Percentiles rank a stretch among this genome's conserved stretches.
Conservation (phyloP, 495 filamentous ascomycete species). For the Penicillium psychrofluorescens region DNA sequence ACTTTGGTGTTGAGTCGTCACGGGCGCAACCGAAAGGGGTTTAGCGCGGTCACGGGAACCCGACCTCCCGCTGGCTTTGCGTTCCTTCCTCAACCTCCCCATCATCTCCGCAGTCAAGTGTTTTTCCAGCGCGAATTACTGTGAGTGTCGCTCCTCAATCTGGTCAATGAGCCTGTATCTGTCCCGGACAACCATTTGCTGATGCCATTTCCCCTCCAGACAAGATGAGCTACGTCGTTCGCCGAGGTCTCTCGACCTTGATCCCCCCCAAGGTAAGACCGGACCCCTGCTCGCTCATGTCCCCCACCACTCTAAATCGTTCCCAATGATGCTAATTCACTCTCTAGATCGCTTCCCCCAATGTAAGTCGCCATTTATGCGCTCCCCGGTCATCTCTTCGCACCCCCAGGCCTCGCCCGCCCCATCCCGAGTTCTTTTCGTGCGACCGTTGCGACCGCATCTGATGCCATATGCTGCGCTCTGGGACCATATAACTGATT, state of each 20-base stretch:
- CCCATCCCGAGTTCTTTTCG: slow-evolving; percentile 18
- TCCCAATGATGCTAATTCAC: slow-evolving; percentile 20
- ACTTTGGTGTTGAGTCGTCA: slow-evolving; percentile 20
- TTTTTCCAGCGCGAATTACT: not conserved
- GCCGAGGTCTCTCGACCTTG: slow-evolving; percentile 90
- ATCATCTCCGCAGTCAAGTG: slow-evolving; percentile 18
- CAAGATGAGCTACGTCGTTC: slow-evolving; percentile 86
- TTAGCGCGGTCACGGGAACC: slow-evolving; percentile 35
- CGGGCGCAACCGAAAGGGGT: slow-evolving; percentile 30
- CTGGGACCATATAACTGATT: no score
- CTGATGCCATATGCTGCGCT: no score
- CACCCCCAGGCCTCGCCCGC: slow-evolving; percentile 8
- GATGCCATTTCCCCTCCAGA: slow-evolving; percentile 27
- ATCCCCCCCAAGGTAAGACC: slow-evolving; percentile 89
- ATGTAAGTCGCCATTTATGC: slow-evolving; percentile 51
- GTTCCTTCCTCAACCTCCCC: no score
- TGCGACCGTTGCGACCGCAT: not conserved
- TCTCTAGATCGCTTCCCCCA: slow-evolving; percentile 76
- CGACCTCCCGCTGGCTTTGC: slow-evolving; percentile 31
- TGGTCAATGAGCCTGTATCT: slow-evolving; percentile 19
- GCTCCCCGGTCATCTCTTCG: not conserved
- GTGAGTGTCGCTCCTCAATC: no score
- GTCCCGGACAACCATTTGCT: slow-evolving; percentile 12
- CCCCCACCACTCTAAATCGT: no score
- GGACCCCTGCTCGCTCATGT: no score